Evolutionary conservation across 2,329 filamentous ascomycete species (phyloP).

Genomic region (Phoma herbarum): DNA sequence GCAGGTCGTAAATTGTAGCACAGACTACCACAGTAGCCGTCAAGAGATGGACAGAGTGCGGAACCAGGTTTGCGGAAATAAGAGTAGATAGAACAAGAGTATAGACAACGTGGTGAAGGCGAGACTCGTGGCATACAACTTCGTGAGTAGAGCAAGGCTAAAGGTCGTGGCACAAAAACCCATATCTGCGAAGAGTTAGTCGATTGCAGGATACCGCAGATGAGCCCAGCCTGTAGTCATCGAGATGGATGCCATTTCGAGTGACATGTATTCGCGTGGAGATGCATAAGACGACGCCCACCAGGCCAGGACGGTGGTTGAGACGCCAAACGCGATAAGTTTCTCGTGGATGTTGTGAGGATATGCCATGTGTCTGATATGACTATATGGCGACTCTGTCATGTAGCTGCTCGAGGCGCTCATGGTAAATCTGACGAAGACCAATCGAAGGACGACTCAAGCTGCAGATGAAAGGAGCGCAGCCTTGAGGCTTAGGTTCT

Average conservation of each 20-base stretch:
- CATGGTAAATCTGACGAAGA: not conserved
- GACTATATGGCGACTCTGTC: not conserved
- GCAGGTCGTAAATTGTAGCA: constrained; percentile 14
- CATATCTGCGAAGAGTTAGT: not conserved
- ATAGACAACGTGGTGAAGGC: constrained; percentile 21
- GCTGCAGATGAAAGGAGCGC: not conserved
- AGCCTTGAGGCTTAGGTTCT: not conserved
- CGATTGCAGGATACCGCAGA: not conserved
- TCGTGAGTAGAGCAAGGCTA: constrained; percentile 4
- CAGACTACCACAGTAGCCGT: constrained; percentile 2
- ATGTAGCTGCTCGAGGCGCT: not conserved
- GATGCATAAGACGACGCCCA: constrained; percentile 11
- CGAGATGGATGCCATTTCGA: constrained; percentile 6
- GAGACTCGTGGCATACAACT: constrained; percentile 20
- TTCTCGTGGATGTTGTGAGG: not conserved
- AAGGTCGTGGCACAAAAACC: not conserved
- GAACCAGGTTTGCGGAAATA: constrained; percentile 18
- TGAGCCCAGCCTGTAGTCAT: constrained; percentile 6
- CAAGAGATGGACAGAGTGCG: constrained; percentile 12
- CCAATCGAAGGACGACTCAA: not conserved
- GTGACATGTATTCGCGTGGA: constrained; percentile 15
- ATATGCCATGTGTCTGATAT: not conserved
- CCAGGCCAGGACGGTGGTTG: constrained; percentile 7
- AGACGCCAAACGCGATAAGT: constrained; percentile 1
- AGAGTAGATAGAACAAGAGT: constrained; percentile 11